Evolutionary conservation across 164 flowering plant species (phyloP), one percentile per base, ranked within the genome.

Genomic region (Stephania cephalantha): DNA sequence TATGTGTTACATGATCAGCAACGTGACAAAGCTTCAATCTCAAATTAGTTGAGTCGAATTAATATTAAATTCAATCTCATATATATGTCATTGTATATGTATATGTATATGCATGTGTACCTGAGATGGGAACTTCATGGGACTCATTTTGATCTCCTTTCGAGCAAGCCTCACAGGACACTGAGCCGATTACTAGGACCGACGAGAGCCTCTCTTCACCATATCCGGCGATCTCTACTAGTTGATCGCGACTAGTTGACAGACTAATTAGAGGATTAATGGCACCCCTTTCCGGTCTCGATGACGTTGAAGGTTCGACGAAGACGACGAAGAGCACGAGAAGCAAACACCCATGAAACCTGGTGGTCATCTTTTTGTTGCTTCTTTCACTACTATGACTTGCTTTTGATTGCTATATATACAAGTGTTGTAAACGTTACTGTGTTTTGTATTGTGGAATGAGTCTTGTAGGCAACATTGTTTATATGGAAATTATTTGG

Each of bases 161-260:
- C 55, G 58, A 65, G 72, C 88, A 78, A 78, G 83, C 73, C 70
- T 80, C 79, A 71, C 94, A 91, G 20, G 84, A 72, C 48, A 93
- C 79, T 1, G 89, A 73, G 29, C 97, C 99, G 3, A 84, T 82
- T 30, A 93, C 83, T 0, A 90, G 76, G 30, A 95, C 95, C 0
- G 95, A 88, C 12, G 99, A 95, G 44, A 95, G 88, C 86, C 87
- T 95, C 75, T 93, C 93, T 78, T 93, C 94, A 1, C 99, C 99
- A 77, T 95, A 95, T 9, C 99, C 99, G 4, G 94, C 93, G 63
- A 86, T 48, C 17, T 83, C 46, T 70, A 81, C 90, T 79, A 87
- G 35, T 29, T 88, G 90, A 5, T 83, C 83, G 45, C 87, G 79
- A 75, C 80, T 79, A 35, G 4, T 35, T 1, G 81, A 85, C 9